Percentiles rank a stretch among this genome's conserved stretches.
Conservation (phyloP, 768 basidiomycete species). For the Trametes meyenii region DNA sequence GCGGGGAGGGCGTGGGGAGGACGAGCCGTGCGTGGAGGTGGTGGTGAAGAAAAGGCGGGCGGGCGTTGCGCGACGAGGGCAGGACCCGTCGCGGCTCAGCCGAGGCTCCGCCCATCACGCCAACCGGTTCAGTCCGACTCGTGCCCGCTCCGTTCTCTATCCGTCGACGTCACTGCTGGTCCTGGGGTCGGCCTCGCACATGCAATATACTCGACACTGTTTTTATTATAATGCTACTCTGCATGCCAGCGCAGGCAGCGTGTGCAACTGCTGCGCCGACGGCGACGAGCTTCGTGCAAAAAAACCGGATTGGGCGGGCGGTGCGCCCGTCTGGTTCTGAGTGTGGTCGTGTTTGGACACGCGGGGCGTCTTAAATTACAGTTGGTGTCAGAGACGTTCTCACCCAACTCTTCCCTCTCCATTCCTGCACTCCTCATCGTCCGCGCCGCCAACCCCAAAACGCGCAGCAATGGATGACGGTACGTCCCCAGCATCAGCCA, state of each 20-base stretch:
- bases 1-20: slow-evolving; percentile 11
- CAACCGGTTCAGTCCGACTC: slow-evolving; percentile 35
- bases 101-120: slow-evolving; percentile 28
- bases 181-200: not conserved
- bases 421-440: slow-evolving; percentile 24
- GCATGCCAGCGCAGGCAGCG: too few species aligned
- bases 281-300: slow-evolving; percentile 4
- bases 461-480: slow-evolving; percentile 62
- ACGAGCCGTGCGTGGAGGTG: slow-evolving; percentile 11
- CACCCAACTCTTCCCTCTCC: slow-evolving; percentile 29
- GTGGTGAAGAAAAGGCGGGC: slow-evolving; percentile 24
- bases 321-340: slow-evolving; percentile 11
- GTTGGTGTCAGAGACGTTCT: slow-evolving; percentile 19
- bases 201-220: not conserved
- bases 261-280: not conserved
- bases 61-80: slow-evolving; percentile 19
- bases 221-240: not conserved
- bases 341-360: slow-evolving; percentile 32
- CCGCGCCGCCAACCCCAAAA: slow-evolving; percentile 28
- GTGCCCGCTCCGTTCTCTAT: slow-evolving; percentile 2
- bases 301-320: not conserved
- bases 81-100: slow-evolving; percentile 31
- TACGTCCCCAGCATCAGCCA: slow-evolving; percentile 82
- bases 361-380: slow-evolving; percentile 19
- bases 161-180: slow-evolving; percentile 3